These are phyloP conservation scores for Aschersonia sp. DNA, from an alignment of 2,329 filamentous ascomycete species.

Conservation along the genomic window DNA sequence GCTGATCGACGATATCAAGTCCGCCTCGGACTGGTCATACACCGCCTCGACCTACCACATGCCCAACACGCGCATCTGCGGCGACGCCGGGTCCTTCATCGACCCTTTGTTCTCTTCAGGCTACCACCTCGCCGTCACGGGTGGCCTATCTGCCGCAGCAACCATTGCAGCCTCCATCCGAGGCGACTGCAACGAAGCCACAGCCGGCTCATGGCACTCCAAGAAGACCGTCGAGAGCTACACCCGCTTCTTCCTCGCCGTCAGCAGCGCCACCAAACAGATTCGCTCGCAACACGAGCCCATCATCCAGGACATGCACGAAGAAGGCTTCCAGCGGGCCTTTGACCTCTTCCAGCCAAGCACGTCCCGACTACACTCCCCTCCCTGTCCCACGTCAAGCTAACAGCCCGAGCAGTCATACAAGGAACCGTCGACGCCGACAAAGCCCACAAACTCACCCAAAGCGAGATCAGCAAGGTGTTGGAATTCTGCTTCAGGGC, in stretches of 20 bases:
- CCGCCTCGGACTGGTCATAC: constrained; percentile 33
- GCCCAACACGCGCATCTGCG: constrained; percentile 23
- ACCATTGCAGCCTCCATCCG: constrained; percentile 24
- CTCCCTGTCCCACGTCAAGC: too few relatives aligned
- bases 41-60: constrained; percentile 25
- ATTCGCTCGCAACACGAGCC: constrained; percentile 22
- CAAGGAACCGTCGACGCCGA: constrained; percentile 19
- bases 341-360: constrained; percentile 25
- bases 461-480: constrained; percentile 15
- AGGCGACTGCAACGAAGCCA: constrained; percentile 22
- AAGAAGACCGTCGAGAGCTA: constrained; percentile 30
- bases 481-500: constrained; percentile 18
- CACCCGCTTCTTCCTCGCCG: constrained; percentile 25
- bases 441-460: constrained; percentile 11
- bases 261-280: constrained; percentile 17
- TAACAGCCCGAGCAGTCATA: constrained; percentile 14
- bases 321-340: constrained; percentile 26
- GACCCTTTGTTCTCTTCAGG: constrained; percentile 34
- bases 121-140: constrained; percentile 27
- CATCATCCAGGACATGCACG: constrained; percentile 24
- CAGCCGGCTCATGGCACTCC: constrained; percentile 25
- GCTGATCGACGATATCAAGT: constrained; percentile 20
- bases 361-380: constrained; percentile 9
- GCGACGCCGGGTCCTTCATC: constrained; percentile 34
- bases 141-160: constrained; percentile 28